Evolutionary conservation across 2,329 filamentous ascomycete species (phyloP).

Genomic region (Neofusicoccum laricinum): DNA sequence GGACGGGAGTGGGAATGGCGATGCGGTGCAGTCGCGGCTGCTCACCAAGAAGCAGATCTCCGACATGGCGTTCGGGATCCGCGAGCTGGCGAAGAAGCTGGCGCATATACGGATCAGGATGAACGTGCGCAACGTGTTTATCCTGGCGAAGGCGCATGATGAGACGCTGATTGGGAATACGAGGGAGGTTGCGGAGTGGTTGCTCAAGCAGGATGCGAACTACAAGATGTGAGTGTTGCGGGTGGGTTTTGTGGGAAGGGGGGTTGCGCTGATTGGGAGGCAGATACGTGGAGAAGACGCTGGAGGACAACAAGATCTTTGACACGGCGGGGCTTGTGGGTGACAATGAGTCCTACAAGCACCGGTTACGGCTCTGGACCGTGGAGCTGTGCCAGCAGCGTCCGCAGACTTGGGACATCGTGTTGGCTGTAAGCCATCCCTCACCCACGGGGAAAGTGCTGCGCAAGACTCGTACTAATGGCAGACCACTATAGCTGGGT

Average conservation of each 20-base stretch:
- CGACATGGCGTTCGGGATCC: conserved; percentile 95
- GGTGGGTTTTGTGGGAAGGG: not conserved
- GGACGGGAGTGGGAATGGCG: conserved; percentile 28
- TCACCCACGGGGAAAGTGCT: not conserved
- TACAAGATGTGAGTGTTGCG: conserved; percentile 65
- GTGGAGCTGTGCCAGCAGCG: conserved; percentile 71
- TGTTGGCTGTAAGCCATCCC: conserved; percentile 61
- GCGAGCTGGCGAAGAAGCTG: conserved; percentile 82
- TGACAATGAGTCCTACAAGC: conserved; percentile 54
- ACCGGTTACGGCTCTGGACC: conserved; percentile 78
- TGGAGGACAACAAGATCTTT: conserved; percentile 70
- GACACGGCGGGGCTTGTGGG: conserved; percentile 66
- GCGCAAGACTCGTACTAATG: not conserved
- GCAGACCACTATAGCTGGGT: conserved; percentile 53
- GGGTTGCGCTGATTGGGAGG: conserved; percentile 9
- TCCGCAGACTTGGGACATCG: conserved; percentile 90
- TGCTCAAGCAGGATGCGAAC: conserved; percentile 67
- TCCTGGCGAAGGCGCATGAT: conserved; percentile 92
- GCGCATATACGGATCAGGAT: conserved; percentile 80
- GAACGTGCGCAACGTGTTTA: conserved; percentile 76
- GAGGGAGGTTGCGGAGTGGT: conserved; percentile 73
- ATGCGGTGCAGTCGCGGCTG: conserved; percentile 62
- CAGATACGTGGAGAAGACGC: conserved; percentile 69
- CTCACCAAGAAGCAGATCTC: conserved; percentile 92
- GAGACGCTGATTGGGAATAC: conserved; percentile 74